phyloP scores from a whole-genome alignment of 1,284 basidiomycete genomes.

The Bondarzewia mesenterica region DNA sequence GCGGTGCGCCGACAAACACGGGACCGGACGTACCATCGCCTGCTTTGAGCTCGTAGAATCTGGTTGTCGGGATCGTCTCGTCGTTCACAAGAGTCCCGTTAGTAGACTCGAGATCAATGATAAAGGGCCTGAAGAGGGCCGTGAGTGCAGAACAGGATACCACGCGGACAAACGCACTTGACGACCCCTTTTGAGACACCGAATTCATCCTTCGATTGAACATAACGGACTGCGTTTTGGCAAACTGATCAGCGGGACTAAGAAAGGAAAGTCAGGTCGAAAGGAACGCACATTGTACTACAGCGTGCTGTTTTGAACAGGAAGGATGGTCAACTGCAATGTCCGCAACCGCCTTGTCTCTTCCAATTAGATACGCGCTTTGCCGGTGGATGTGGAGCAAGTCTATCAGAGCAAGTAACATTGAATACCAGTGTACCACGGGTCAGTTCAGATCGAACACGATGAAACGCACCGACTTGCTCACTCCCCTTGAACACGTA shows the following conservation, averaged over 20 bases:
- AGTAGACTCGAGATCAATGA: conserved; percentile 95
- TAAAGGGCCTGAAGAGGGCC: conserved; percentile 62
- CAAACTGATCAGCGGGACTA: conserved; percentile 9
- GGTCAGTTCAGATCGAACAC: neutral
- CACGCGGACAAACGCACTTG: conserved; percentile 60
- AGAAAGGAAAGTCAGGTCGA: neutral
- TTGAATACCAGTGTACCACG: conserved; percentile 1
- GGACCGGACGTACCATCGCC: conserved; percentile 65
- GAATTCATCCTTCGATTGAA: conserved; percentile 83
- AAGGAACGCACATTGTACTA: conserved; percentile 72
- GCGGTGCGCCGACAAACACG: neutral
- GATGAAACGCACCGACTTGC: conserved; percentile 71
- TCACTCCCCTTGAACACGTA: conserved; percentile 97
- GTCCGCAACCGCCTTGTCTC: conserved; percentile 85
- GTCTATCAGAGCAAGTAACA: conserved; percentile 38
- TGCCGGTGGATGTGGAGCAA: conserved; percentile 87
- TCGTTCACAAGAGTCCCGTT: conserved; percentile 93
- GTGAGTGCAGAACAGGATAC: conserved; percentile 6
- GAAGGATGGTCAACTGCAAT: conserved; percentile 93
- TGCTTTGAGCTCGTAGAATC: conserved; percentile 86
- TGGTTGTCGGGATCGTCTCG: conserved; percentile 72
- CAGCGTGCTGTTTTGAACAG: conserved; percentile 97
- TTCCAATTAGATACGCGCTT: conserved; percentile 89
- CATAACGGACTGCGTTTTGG: conserved; percentile 65
- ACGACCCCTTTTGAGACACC: conserved; percentile 69